Evolutionary conservation across 2,329 filamentous ascomycete species (phyloP).

Genomic region (Talaromyces verruculosus): DNA sequence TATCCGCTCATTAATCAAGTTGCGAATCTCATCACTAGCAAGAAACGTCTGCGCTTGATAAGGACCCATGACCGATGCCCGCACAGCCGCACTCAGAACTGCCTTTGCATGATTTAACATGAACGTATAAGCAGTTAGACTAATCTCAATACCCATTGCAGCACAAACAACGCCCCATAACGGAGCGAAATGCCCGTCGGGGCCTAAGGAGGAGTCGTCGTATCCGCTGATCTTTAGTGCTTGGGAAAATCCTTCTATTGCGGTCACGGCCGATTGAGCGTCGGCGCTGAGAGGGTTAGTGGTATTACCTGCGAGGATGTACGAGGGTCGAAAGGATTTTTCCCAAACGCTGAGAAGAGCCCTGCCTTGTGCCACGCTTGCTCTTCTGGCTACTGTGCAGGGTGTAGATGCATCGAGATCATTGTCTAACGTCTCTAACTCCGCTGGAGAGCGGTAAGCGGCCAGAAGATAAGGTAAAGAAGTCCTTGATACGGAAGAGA

Average conservation of each 20-base stretch:
- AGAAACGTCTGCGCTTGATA: slow-evolving; percentile 63
- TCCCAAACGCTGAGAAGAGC: slow-evolving; percentile 63
- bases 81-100: slow-evolving; percentile 61
- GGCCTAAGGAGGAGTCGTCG: slow-evolving; percentile 31
- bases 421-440: slow-evolving; percentile 58
- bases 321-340: slow-evolving; percentile 48
- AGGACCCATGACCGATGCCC: slow-evolving; percentile 64
- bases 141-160: slow-evolving; percentile 53
- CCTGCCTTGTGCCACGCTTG: slow-evolving; percentile 60
- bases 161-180: slow-evolving; percentile 59
- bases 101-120: slow-evolving; percentile 65
- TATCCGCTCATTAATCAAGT: slow-evolving; percentile 53
- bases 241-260: slow-evolving; percentile 41
- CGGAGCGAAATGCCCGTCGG: slow-evolving; percentile 59
- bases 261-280: slow-evolving; percentile 28
- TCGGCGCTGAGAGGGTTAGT: slow-evolving; percentile 9
- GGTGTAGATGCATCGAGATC: slow-evolving; percentile 63
- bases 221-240: slow-evolving; percentile 36
- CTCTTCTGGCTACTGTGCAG: slow-evolving; percentile 62
- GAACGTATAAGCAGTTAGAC: slow-evolving; percentile 61
- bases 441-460: slow-evolving; percentile 52
- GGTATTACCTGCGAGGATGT: slow-evolving; percentile 23
- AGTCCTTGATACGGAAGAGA: slow-evolving; percentile 59
- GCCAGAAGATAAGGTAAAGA: slow-evolving; percentile 61
- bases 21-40: slow-evolving; percentile 54